phyloP scores from a whole-genome alignment of 139 green algal genomes.

The Haematococcus sp. region DNA sequence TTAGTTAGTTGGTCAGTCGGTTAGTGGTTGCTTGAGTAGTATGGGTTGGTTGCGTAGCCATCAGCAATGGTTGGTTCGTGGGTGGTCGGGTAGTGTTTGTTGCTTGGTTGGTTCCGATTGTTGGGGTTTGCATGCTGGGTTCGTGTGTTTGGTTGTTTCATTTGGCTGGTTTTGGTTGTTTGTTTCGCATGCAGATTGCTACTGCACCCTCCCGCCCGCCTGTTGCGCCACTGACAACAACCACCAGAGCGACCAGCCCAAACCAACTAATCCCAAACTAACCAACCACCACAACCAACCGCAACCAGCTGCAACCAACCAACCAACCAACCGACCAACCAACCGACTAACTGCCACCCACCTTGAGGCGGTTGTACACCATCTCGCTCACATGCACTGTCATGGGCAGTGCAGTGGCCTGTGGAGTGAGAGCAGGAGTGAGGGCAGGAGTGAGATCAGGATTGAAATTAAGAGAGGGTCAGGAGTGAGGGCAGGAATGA shows the following conservation, averaged over 20 bases:
- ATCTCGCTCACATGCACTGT: conserved; percentile 36
- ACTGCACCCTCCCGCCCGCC: background rate
- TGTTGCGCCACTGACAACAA: background rate
- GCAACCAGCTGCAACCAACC: background rate
- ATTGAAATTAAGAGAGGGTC: background rate
- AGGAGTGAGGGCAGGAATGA: background rate
- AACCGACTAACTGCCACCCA: conserved; percentile 16
- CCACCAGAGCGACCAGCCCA: background rate
- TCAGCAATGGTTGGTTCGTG: too few species aligned
- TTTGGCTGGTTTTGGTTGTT: too few species aligned
- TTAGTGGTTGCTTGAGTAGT: too few species aligned
- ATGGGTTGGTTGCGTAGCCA: too few species aligned
- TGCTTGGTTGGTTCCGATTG: too few species aligned
- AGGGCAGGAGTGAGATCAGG: background rate
- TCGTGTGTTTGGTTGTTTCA: too few species aligned
- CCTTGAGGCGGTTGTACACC: conserved; percentile 26
- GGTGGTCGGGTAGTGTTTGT: too few species aligned
- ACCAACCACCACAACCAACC: background rate
- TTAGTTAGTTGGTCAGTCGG: too few species aligned
- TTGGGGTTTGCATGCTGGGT: too few species aligned
- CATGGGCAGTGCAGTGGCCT: conserved; percentile 30
- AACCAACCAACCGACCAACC: too few species aligned
- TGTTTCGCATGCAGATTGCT: too few species aligned
- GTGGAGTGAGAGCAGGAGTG: background rate
- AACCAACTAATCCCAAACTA: background rate